Base-by-base conservation (phyloP, 1,139 yeast species). In the Sugiyamaella xylanicola region DNA sequence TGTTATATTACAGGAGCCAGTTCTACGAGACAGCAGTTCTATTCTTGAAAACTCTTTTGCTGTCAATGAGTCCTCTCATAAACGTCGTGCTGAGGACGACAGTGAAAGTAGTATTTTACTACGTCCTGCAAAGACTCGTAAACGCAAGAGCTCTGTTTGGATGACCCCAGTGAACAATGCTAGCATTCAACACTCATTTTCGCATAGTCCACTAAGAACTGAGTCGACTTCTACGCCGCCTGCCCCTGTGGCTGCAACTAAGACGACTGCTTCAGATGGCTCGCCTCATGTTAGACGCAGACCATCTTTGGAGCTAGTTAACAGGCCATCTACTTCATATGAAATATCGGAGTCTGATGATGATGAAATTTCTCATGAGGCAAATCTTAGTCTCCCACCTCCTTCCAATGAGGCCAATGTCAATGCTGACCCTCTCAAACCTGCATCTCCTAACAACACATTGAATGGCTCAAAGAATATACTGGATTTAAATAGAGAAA, bases 131-230 rank as follows among this genome's bases (percentile, higher is more conserved):
- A 54, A 54, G 16, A 13, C 48, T 8, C 51, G 51, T 21, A 54
- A 56, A 29, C 51, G 60, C 5, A 53, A 52, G 39, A 58, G 62
- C 37, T 60, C 63, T 9, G 55, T 60, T 15, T 60, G 63, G 63
- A 59, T 59, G 59, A 37, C 58, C 32, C 51, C 55, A 35, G 2
- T 15, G 7, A 40, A 2, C 3, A 21, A 11, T 16, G 15, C 16
- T n/a, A n/a, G n/a, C n/a, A n/a, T n/a, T n/a, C n/a, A n/a, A n/a
- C n/a, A n/a, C n/a, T n/a, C n/a, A n/a, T n/a, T n/a, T n/a, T n/a
- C n/a, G n/a, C n/a, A n/a, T n/a, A n/a, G n/a, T n/a, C n/a, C n/a
- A n/a, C n/a, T n/a, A n/a, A n/a, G n/a, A n/a, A n/a, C n/a, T n/a
- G n/a, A n/a, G n/a, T n/a, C n/a, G n/a, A 11, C n/a, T 27, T 17